Conservation (phyloP, 306 rosid genomes). For the Sophora flavescens region DNA sequence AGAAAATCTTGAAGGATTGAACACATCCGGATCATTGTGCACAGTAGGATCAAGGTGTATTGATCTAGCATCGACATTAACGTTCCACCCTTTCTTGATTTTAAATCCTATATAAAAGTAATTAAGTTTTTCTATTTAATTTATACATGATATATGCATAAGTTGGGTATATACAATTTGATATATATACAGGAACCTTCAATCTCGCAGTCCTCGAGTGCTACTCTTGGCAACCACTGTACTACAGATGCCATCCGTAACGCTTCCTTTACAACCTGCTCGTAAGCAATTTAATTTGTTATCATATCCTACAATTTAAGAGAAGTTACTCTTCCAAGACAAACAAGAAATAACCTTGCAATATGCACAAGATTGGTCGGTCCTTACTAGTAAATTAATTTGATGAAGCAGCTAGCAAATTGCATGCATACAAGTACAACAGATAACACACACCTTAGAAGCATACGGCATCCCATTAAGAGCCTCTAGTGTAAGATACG, state of each 20-base stretch:
- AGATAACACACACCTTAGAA: conserved; percentile 56
- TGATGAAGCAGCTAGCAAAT: conserved; percentile 11
- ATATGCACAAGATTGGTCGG: not conserved
- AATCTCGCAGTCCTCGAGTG: conserved; percentile 73
- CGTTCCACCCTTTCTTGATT: conserved; percentile 85
- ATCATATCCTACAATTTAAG: conserved; percentile 17
- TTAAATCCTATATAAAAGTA: conserved; percentile 57
- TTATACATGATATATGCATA: not conserved
- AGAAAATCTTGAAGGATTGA: conserved; percentile 79
- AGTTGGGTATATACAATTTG: not conserved
- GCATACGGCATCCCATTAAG: conserved; percentile 78
- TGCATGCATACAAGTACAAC: not conserved
- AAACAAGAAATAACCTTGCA: not conserved
- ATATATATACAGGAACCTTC: conserved; percentile 56
- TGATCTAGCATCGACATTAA: conserved; percentile 81
- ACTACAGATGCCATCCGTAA: conserved; percentile 85
- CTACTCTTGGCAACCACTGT: conserved; percentile 87
- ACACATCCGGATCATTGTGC: conserved; percentile 61
- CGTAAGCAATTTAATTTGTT: not conserved
- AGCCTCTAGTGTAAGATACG: conserved; percentile 64
- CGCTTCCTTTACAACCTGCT: conserved; percentile 81
- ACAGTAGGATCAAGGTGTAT: conserved; percentile 71
- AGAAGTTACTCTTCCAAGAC: not conserved
- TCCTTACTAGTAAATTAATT: not conserved
- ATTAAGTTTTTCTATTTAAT: conserved; percentile 2